phyloP scores from a whole-genome alignment of 2,329 filamentous ascomycete species.

The Hypoxylon sp. region DNA sequence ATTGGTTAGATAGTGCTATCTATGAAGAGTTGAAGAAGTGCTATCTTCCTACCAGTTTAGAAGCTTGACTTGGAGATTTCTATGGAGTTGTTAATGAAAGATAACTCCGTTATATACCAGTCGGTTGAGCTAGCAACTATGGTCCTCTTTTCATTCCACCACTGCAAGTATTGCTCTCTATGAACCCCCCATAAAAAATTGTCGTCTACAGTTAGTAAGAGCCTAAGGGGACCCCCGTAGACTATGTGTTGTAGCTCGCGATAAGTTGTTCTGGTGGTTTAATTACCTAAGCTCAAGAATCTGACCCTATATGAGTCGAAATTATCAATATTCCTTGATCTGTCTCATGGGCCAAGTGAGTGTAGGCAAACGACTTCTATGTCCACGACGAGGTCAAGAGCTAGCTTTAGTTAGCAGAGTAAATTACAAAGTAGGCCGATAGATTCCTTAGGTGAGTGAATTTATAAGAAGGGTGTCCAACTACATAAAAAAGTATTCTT shows the following conservation, averaged over 20 bases:
- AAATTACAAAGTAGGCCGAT: too few relatives aligned
- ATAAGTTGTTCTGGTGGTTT: background rate
- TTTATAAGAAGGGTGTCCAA: too few relatives aligned
- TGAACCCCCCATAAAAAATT: too few relatives aligned
- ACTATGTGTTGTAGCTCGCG: background rate
- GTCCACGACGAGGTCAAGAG: too few relatives aligned
- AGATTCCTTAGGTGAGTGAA: too few relatives aligned
- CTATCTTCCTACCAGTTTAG: background rate
- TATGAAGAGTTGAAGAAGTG: background rate
- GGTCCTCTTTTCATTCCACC: constrained; percentile 9
- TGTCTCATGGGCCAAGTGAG: too few relatives aligned
- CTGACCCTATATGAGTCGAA: background rate
- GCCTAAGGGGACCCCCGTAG: constrained; percentile 19
- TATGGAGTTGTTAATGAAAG: constrained; percentile 2
- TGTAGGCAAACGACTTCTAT: too few relatives aligned
- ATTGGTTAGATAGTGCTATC: constrained; percentile 22
- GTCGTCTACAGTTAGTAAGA: constrained; percentile 20
- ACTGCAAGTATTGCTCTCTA: background rate
- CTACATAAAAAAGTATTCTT: too few relatives aligned
- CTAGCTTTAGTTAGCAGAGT: too few relatives aligned
- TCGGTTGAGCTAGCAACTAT: constrained; percentile 12
- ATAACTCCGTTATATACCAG: constrained; percentile 19
- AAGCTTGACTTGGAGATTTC: background rate
- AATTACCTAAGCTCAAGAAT: background rate
- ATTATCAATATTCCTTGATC: background rate